These are phyloP conservation scores for Beauveria medogensis DNA, from an alignment of 2,329 filamentous ascomycete genomes.

Conservation along the genomic window DNA sequence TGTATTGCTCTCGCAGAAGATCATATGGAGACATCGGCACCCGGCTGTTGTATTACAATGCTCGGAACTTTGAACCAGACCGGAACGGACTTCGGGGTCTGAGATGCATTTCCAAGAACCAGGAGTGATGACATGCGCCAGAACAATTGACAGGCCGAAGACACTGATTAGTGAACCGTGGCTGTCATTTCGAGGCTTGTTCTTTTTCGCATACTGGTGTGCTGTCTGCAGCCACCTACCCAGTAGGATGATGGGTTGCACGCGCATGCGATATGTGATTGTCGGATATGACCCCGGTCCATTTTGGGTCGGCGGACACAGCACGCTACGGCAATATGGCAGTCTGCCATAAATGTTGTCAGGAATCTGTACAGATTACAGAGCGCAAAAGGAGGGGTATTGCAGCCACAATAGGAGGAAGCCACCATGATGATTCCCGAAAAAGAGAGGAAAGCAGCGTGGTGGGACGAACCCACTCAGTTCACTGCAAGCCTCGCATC, in stretches of 20 bases:
- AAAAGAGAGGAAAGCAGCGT: neutral
- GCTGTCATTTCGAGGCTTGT: neutral
- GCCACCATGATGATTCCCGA: conserved; percentile 1
- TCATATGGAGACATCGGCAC: neutral
- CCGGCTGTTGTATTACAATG: neutral
- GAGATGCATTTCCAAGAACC: neutral
- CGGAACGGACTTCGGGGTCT: neutral
- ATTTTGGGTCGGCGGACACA: neutral
- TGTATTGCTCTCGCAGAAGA: neutral
- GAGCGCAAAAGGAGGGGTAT: neutral
- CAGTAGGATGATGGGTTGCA: neutral
- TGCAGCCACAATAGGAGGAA: neutral
- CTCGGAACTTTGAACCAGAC: conserved; percentile 4
- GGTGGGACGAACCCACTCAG: neutral
- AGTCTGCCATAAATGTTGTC: neutral
- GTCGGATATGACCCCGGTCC: neutral
- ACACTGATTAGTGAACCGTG: neutral
- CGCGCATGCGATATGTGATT: neutral
- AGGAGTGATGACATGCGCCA: neutral
- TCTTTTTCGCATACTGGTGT: neutral
- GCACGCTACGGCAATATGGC: neutral
- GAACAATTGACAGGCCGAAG: neutral
- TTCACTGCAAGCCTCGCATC: neutral
- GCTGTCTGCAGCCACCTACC: neutral
- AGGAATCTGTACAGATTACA: too few species aligned